Percentiles rank a stretch among this genome's conserved stretches.
phyloP scores from a whole-genome alignment of 2,329 filamentous ascomycete species.

The Hymenoscyphus repandus region DNA sequence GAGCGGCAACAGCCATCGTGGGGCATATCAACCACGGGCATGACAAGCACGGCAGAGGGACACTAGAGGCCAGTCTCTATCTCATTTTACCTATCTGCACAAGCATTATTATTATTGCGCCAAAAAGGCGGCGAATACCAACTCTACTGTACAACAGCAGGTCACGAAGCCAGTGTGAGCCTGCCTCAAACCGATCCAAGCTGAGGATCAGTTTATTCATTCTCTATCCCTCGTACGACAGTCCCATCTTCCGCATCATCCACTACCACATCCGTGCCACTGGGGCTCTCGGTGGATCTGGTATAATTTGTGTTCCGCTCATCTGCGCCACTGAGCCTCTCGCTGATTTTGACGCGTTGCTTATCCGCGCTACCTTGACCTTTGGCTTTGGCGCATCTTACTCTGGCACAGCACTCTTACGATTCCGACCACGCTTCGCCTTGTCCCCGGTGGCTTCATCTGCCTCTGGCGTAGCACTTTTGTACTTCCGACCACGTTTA shows the following conservation, averaged over 20 bases:
- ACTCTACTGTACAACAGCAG: slow-evolving; percentile 14
- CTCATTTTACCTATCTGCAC: slow-evolving; percentile 15
- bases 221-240: too few relatives aligned
- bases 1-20: too few relatives aligned
- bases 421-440: slow-evolving; percentile 12
- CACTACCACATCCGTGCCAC: too few relatives aligned
- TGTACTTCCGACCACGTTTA: too few relatives aligned
- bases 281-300: too few relatives aligned
- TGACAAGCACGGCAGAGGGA: background rate
- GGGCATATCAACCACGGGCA: too few relatives aligned
- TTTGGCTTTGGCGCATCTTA: slow-evolving; percentile 10
- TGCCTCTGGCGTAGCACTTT: too few relatives aligned
- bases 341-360: background rate
- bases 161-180: slow-evolving; percentile 10
- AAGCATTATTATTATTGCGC: slow-evolving; percentile 8
- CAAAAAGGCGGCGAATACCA: slow-evolving; percentile 12
- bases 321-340: slow-evolving; percentile 1
- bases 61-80: slow-evolving; percentile 8
- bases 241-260: too few relatives aligned
- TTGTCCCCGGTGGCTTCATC: slow-evolving; percentile 14
- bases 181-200: slow-evolving; percentile 1
- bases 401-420: slow-evolving; percentile 13
- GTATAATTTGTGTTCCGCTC: background rate
- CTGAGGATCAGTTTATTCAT: background rate
- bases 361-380: background rate